A percentile compares a stretch with the other conserved stretches of the same genome.
These are phyloP conservation scores for Phaeosphaeriaceae sp. DNA, from an alignment of 2,329 filamentous ascomycete species.

Conservation along the genomic window DNA sequence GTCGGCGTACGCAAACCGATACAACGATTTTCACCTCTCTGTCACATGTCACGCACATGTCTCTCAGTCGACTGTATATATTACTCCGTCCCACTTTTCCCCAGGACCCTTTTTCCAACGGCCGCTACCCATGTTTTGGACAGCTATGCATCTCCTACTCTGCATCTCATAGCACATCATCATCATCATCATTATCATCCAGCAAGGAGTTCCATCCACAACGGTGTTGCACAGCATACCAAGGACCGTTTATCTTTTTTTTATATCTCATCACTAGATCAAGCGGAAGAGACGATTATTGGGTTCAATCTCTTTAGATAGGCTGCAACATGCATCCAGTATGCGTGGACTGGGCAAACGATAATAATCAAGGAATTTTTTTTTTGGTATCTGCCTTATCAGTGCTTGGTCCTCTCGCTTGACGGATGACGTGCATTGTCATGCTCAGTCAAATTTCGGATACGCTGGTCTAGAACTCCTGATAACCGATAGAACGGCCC, in stretches of 20 bases:
- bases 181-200: neutral
- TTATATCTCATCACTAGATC: neutral
- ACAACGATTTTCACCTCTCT: neutral
- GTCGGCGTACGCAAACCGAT: neutral
- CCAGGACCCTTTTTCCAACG: neutral
- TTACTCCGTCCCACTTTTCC: constrained; percentile 2
- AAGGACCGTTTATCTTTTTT: neutral
- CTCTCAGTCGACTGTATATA: neutral
- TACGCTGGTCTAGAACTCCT: neutral
- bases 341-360: neutral
- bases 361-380: neutral
- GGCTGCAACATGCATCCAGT: neutral
- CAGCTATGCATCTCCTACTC: neutral
- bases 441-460: neutral
- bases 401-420: neutral
- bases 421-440: neutral
- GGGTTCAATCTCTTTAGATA: neutral
- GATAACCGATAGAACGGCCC: neutral
- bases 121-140: neutral
- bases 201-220: neutral
- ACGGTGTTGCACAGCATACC: neutral
- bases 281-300: neutral
- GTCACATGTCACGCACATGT: neutral
- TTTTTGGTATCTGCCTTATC: neutral
- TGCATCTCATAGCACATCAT: neutral